Evolutionary conservation across 805 yeast genomes (phyloP), one percentile per base, ranked within the genome.

Genomic region (Candida sakaeoensis): DNA sequence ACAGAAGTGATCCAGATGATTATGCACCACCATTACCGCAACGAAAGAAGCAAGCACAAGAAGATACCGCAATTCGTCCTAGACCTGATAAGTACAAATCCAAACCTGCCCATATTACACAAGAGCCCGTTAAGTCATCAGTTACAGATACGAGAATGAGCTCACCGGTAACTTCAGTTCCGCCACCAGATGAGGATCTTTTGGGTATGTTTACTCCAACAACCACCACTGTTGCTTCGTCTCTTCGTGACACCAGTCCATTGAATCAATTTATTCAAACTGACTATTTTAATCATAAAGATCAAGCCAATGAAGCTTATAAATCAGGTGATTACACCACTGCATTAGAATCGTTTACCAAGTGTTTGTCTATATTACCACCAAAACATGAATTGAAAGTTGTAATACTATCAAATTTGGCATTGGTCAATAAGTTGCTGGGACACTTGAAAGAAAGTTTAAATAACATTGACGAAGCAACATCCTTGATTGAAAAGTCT

Each of bases 281-380:
- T 28, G 62, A 65, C 63, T 49, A 80, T 65, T 65, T 68, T 6
- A 73, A 72, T 17, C 65, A 70, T 21, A 77, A 79, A 44, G 61
- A 59, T 6, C 70, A 70, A 18, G 99, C 89, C 5, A 64, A 77
- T 5, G 71, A 70, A 13, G 71, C 79, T 1, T 93, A 80, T 65
- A 76, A 77, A 41, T 73, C 78, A n/a, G 99, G 99, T 14, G 91
- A 93, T 57, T 93, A 83, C 56, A 58, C 79, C 3, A 54, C 65
- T 4, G 90, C 99, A 0, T 65, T 77, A 10, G 72, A 64, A 21
- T 69, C 71, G 39, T 93, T 85, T 55, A 69, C 76, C 23, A 65
- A 73, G 29, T 65, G 78, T 35, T 51, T 72, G 19, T 43, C 50
- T 10, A 53, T 77, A 3, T 63, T 89, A 2, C 95, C 96, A 0